A percentile compares a stretch with the other conserved stretches of the same genome.
Conservation (phyloP, 73 alveolate genomes). For the Strombidium stylifer region DNA sequence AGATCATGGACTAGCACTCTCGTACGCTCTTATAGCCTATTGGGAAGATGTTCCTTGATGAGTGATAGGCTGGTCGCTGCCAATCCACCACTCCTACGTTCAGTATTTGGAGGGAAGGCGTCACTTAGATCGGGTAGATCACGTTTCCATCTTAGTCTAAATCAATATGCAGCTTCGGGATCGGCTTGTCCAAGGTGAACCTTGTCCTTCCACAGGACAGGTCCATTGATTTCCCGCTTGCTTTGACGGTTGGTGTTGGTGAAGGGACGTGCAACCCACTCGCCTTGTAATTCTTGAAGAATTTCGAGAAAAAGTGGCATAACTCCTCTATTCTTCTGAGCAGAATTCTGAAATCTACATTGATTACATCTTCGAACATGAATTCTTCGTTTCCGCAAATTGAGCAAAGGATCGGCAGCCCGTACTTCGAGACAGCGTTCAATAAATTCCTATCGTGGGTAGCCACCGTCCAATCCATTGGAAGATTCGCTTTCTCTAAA, state of each 20-base stretch:
- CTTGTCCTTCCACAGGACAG: not conserved
- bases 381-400: slow-evolving; percentile 1
- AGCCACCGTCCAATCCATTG: slow-evolving; percentile 10
- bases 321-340: not conserved
- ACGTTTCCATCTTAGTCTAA: slow-evolving; percentile 80
- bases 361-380: not conserved
- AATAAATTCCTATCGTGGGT: slow-evolving; percentile 12
- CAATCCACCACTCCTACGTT: slow-evolving; percentile 83
- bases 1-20: slow-evolving; percentile 82
- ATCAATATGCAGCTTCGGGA: slow-evolving; percentile 35
- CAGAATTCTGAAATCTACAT: slow-evolving; percentile 2
- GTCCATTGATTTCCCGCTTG: not conserved
- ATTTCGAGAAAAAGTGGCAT: not conserved
- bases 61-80: slow-evolving; percentile 80
- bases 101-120: slow-evolving; percentile 72
- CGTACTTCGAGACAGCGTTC: slow-evolving; percentile 7
- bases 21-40: slow-evolving; percentile 90
- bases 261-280: not conserved
- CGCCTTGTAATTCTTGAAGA: not conserved
- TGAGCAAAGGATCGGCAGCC: not conserved
- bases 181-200: not conserved
- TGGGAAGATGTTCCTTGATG: slow-evolving; percentile 90
- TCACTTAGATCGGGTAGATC: slow-evolving; percentile 83
- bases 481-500: not conserved
- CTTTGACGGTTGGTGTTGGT: too few species aligned